Base-by-base conservation (phyloP, 2,329 filamentous ascomycete genomes). In the Colletotrichum phormii region DNA sequence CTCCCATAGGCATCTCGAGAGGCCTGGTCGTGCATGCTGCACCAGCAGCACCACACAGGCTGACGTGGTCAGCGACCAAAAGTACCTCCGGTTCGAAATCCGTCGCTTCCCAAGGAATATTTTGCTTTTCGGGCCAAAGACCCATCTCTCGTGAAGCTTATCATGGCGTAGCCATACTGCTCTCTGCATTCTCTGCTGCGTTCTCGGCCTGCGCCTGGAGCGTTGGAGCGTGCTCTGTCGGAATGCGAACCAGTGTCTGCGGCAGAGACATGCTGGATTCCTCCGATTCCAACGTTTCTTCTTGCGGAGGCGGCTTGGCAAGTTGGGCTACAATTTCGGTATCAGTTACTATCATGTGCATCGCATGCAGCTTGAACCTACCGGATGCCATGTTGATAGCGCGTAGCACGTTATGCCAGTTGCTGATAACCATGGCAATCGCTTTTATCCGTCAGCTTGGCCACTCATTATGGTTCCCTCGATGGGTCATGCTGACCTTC, bases 361-460 rank as follows among this genome's bases (percentile, higher is more conserved):
- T n/a, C 22, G 55, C 66, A 55, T 49, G 62, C 37, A 46, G 51
- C 8, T 13, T 9, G 5, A 33, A 84, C 90, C 79, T 87, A 95
- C 94, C 89, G 73, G 93, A 95, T 74, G 94, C 94, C 93, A 97
- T 95, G 79, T 93, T 93, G 79, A 97, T 95, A 54, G 94, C 94
- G 75, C 93, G 88, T 73, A 97, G 87, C 75, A 97, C 94, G 77
- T 94, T 95, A 81, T 95, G 93, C 94, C 94, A 97, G 81, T 97
- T 97, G 65, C 92, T 90, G 80, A 97, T 86, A 26, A 97, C 94
- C n/a, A 92, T 89, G 51, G 94, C 94, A 78, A 97, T 94, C 73
- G 93, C 94, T 95, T 80, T 60, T 29, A 29, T 24, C 35, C 18
- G 24, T 73, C 46, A 57, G 46, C 13, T 42, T 24, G 31, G 59